phyloP scores from a whole-genome alignment of 1,139 yeast genomes.

The Yamadazyma diddensiae region DNA sequence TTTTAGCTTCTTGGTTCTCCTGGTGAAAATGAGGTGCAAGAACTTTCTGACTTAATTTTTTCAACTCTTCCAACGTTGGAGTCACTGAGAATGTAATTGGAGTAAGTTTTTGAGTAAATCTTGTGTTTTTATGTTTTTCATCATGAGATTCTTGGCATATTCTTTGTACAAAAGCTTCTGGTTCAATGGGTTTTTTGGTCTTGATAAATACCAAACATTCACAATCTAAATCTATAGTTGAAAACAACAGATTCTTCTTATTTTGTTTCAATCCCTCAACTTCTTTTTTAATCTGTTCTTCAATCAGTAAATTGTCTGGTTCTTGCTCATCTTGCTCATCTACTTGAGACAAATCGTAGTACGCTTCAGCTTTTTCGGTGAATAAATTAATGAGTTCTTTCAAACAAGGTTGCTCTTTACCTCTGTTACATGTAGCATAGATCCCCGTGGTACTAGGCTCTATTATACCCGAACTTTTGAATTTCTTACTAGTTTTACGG shows the following conservation, averaged over 20 bases:
- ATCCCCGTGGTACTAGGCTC: conserved; percentile 85
- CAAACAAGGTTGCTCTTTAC: conserved; percentile 71
- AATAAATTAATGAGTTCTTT: conserved; percentile 68
- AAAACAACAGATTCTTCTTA: conserved; percentile 46
- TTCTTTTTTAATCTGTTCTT: conserved; percentile 72
- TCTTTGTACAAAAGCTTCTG: conserved; percentile 63
- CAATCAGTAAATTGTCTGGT: conserved; percentile 50
- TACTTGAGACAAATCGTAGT: conserved; percentile 38
- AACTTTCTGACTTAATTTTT: conserved; percentile 53
- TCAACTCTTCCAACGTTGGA: conserved; percentile 67
- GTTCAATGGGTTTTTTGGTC: conserved; percentile 72
- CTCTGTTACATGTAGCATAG: conserved; percentile 81
- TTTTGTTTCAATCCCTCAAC: conserved; percentile 51
- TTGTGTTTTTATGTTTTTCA: conserved; percentile 53
- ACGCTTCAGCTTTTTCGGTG: conserved; percentile 51
- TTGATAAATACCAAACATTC: conserved; percentile 86
- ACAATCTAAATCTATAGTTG: conserved; percentile 69
- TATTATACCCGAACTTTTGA: conserved; percentile 47
- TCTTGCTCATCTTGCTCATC: conserved; percentile 28
- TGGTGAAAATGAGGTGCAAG: conserved; percentile 68
- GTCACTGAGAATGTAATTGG: conserved; percentile 78
- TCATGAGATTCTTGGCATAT: conserved; percentile 61
- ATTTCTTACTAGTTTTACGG: conserved; percentile 31
- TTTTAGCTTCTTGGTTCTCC: conserved; percentile 45
- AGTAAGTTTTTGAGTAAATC: conserved; percentile 73